Evolutionary conservation across 202 grass and related monocot species (phyloP).

Genomic region (Panicum hallii): DNA sequence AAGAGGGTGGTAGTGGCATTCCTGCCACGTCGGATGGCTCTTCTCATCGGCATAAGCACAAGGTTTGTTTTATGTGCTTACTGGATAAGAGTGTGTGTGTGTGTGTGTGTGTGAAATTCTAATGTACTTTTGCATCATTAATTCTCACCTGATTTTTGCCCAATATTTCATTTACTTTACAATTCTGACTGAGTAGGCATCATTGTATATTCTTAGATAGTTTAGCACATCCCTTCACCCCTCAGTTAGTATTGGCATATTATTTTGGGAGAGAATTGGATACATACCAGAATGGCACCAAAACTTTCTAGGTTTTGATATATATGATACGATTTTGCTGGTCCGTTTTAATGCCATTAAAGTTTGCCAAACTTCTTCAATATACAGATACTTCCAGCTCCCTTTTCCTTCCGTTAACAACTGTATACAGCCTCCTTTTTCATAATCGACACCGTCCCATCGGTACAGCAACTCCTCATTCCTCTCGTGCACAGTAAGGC

Average conservation of each 20-base stretch:
- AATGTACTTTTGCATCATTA: background rate
- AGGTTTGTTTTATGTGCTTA: conserved; percentile 59
- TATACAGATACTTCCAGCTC: background rate
- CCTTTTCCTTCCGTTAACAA: background rate
- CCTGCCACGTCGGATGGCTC: conserved; percentile 39
- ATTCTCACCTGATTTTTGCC: conserved; percentile 9
- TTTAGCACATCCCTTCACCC: conserved; percentile 16
- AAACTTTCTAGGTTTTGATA: background rate
- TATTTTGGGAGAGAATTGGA: background rate
- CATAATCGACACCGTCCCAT: background rate
- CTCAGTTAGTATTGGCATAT: conserved; percentile 21
- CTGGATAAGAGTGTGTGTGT: background rate
- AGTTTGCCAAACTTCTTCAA: background rate
- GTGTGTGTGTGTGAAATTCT: background rate
- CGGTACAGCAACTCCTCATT: background rate
- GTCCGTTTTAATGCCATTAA: background rate
- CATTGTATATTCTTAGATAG: background rate
- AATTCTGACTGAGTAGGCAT: background rate
- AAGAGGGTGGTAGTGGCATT: conserved; percentile 36
- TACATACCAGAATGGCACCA: background rate
- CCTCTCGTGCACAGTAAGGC: background rate
- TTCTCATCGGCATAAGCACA: conserved; percentile 61
- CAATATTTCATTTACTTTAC: conserved; percentile 4
- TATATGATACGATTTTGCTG: background rate
- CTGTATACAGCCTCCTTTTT: background rate